Percentiles rank a stretch among this genome's conserved stretches.
These are phyloP conservation scores for Cyclostephanos tholiformis DNA, from an alignment of 108 stramenopile genomes.

Conservation along the genomic window DNA sequence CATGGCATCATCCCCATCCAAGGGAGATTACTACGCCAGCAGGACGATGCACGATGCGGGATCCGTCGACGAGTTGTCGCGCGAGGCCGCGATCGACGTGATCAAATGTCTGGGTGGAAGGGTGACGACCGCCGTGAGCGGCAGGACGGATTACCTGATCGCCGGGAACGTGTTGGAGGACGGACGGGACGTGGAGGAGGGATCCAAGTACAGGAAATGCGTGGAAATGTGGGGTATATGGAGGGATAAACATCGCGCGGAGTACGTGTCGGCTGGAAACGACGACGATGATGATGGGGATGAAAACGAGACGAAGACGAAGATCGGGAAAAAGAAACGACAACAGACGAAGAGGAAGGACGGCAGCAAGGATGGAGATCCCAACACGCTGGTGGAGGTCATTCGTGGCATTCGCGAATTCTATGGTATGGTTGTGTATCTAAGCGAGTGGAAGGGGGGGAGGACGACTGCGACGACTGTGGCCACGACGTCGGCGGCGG, in stretches of 20 bases:
- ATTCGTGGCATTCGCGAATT: constrained; percentile 57
- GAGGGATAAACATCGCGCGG: constrained; percentile 23
- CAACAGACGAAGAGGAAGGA: constrained; percentile 12
- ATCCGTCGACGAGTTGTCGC: constrained; percentile 23
- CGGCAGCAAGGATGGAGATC: constrained; percentile 25
- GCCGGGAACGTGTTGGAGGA: constrained; percentile 89
- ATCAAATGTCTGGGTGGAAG: constrained; percentile 84
- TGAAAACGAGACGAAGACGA: not conserved
- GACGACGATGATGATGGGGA: constrained; percentile 3
- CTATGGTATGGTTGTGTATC: constrained; percentile 61
- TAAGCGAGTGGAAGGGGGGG: constrained; percentile 59
- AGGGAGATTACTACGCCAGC: constrained; percentile 34
- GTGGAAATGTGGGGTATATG: constrained; percentile 49
- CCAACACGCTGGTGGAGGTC: constrained; percentile 49
- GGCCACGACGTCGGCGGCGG: not conserved
- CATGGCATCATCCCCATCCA: constrained; percentile 13
- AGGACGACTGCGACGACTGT: constrained; percentile 21
- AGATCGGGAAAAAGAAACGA: constrained; percentile 19
- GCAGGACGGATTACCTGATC: constrained; percentile 90
- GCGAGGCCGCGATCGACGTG: constrained; percentile 73
- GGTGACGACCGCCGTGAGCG: constrained; percentile 73
- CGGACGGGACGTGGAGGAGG: constrained; percentile 79
- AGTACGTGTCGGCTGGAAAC: not conserved
- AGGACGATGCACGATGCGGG: constrained; percentile 16
- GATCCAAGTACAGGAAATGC: constrained; percentile 80